These are phyloP conservation scores for Endogone sp. DNA, from an alignment of 192 early-diverging fungal species.

Conservation along the genomic window DNA sequence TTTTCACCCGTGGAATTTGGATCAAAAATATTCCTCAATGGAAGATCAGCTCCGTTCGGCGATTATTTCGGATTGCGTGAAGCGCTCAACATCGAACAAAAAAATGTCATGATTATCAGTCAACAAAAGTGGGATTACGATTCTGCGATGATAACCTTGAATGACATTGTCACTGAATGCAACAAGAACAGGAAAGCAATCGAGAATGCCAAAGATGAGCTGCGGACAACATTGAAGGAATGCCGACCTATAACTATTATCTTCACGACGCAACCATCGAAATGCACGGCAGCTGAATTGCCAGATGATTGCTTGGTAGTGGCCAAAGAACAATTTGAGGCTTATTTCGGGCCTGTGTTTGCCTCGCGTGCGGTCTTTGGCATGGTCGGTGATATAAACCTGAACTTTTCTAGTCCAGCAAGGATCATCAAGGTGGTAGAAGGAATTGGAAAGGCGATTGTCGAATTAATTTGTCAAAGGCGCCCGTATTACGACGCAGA, in stretches of 20 bases:
- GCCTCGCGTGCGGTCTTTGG: conserved; percentile 8
- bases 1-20: neutral
- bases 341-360: conserved; percentile 15
- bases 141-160: neutral
- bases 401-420: neutral
- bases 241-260: too few species aligned
- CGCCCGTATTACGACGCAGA: too few species aligned
- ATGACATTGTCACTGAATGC: neutral
- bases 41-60: conserved; percentile 3
- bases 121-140: conserved; percentile 5
- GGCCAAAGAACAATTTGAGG: conserved; percentile 8
- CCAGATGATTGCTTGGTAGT: conserved; percentile 5
- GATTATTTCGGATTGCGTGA: conserved; percentile 6
- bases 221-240: too few species aligned
- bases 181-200: too few species aligned
- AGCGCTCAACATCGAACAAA: neutral
- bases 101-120: neutral
- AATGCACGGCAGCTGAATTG: neutral
- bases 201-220: too few species aligned
- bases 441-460: too few species aligned
- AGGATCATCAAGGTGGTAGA: too few species aligned
- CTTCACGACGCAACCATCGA: conserved; percentile 12
- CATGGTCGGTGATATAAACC: neutral
- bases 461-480: too few species aligned
- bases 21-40: conserved; percentile 1